These are phyloP conservation scores for Colletotrichum sp. DNA, from an alignment of 2,329 filamentous ascomycete genomes.

Conservation along the genomic window DNA sequence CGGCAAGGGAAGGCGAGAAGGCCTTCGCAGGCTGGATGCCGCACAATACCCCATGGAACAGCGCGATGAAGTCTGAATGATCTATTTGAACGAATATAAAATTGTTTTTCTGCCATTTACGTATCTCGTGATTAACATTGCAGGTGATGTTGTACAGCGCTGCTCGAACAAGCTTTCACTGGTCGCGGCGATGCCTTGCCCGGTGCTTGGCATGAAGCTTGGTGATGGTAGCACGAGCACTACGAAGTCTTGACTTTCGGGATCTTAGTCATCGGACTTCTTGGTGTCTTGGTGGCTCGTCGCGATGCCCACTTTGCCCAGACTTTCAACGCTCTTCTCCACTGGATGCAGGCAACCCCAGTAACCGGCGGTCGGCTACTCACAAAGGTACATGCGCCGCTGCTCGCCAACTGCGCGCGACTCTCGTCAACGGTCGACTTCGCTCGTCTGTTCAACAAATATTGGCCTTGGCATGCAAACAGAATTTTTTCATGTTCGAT, in stretches of 20 bases:
- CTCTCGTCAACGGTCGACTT: neutral
- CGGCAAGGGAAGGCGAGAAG: neutral
- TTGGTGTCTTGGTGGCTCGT: neutral
- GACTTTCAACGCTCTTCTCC: neutral
- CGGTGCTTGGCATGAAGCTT: conserved; percentile 16
- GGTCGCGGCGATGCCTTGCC: neutral
- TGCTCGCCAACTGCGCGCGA: neutral
- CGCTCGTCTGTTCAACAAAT: neutral
- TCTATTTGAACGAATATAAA: neutral
- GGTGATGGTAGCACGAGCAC: neutral
- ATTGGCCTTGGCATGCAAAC: neutral
- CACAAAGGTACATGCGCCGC: neutral
- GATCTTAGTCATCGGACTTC: neutral
- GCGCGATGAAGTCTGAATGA: neutral
- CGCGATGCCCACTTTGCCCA: neutral
- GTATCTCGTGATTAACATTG: neutral
- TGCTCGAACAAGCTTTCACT: conserved; percentile 5
- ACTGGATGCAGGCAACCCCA: neutral
- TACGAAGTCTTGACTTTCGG: neutral
- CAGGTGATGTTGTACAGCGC: neutral
- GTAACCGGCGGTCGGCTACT: conserved; percentile 5
- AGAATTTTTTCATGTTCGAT: neutral
- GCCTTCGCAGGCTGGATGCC: neutral
- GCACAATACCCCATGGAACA: neutral
- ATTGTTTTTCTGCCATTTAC: neutral